Evolutionary conservation across 2,329 filamentous ascomycete species (phyloP).

Genomic region (Verticillium nonalfalfae): DNA sequence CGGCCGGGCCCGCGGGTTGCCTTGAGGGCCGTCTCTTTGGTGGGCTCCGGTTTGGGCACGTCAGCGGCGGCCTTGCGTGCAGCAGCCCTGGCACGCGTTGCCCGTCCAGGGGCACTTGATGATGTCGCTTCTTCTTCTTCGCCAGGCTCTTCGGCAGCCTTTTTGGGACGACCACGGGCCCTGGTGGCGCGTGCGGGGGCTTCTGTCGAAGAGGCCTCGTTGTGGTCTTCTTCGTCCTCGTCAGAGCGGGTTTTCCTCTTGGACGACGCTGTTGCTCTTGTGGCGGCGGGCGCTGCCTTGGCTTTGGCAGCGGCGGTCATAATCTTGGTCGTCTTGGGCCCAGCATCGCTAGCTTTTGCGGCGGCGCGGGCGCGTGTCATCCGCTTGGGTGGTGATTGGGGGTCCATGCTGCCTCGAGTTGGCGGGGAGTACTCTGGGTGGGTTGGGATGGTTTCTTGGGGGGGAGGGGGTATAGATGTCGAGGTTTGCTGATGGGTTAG

Average conservation of each 20-base stretch:
- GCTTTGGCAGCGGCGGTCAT: constrained; percentile 43
- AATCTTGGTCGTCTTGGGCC: constrained; percentile 35
- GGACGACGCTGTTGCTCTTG: constrained; percentile 16
- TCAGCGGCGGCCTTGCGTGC: constrained; percentile 19
- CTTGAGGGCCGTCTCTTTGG: constrained; percentile 19
- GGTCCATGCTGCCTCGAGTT: constrained; percentile 35
- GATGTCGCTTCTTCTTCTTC: constrained; percentile 10
- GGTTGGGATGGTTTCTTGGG: neutral
- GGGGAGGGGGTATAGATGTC: neutral
- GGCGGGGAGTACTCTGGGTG: neutral
- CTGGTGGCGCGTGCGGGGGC: constrained; percentile 25
- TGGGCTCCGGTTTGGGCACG: constrained; percentile 15
- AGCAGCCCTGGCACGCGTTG: constrained; percentile 19
- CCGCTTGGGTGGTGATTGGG: constrained; percentile 50
- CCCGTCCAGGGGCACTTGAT: constrained; percentile 14
- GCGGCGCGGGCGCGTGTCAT: constrained; percentile 46
- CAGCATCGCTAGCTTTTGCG: constrained; percentile 31
- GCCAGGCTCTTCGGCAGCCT: constrained; percentile 19
- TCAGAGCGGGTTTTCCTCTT: constrained; percentile 52
- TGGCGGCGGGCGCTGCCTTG: constrained; percentile 26
- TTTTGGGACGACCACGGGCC: constrained; percentile 41
- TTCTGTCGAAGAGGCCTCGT: constrained; percentile 19
- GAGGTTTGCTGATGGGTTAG: constrained; percentile 1
- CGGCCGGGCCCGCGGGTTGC: constrained; percentile 38
- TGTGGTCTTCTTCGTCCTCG: constrained; percentile 40